These are phyloP conservation scores for Pezicula carpinea DNA, from an alignment of 2,329 filamentous ascomycete species.

Conservation along the genomic window DNA sequence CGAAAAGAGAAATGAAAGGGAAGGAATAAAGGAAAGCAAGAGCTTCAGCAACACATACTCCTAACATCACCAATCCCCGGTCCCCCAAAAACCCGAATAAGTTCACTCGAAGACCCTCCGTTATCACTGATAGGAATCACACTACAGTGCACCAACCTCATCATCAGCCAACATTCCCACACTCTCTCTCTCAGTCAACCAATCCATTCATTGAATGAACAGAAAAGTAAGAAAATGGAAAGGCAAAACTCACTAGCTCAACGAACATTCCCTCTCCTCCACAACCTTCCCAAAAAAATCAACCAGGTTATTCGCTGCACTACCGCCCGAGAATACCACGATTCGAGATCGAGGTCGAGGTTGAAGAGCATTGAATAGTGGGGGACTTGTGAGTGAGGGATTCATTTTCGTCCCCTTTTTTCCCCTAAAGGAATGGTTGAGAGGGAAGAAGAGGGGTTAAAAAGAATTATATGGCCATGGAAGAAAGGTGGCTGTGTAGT, in stretches of 20 bases:
- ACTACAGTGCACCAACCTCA: conserved; percentile 17
- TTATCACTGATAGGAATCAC: conserved; percentile 96
- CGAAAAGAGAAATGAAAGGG: not conserved
- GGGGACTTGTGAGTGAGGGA: no score
- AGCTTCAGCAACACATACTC: conserved; percentile 43
- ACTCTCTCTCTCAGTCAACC: conserved; percentile 3
- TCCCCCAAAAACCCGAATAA: conserved; percentile 91
- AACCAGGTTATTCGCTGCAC: conserved; percentile 89
- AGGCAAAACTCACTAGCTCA: conserved; percentile 27
- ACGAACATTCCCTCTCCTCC: conserved; percentile 25
- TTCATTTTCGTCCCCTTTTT: no score
- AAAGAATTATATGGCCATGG: no score
- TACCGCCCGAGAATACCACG: conserved; percentile 87
- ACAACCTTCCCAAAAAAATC: conserved; percentile 71
- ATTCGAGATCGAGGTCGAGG: conserved; percentile 30
- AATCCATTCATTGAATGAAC: not conserved
- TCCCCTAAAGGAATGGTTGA: no score
- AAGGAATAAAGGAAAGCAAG: not conserved
- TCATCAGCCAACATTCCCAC: conserved; percentile 56
- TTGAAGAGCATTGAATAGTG: no score
- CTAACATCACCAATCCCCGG: conserved; percentile 79
- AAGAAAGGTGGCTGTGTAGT: no score
- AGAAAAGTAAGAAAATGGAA: no score
- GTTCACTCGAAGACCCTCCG: conserved; percentile 86
- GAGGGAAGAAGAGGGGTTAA: no score